These are phyloP conservation scores for Blastobotrys capitulatus DNA, from an alignment of 1,139 yeast species.

Conservation along the genomic window DNA sequence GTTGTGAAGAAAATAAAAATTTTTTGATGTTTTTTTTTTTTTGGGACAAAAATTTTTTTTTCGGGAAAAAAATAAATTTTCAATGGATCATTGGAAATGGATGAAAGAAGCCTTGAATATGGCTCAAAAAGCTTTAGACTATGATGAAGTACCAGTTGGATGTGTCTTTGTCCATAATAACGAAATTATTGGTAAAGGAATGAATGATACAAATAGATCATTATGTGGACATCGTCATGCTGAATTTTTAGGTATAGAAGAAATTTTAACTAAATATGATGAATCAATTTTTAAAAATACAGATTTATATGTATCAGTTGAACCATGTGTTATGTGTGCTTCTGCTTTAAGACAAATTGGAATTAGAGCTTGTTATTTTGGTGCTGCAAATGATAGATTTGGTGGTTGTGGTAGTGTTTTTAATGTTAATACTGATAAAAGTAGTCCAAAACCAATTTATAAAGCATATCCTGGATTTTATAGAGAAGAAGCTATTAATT, in stretches of 20 bases:
- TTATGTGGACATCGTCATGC: constrained; percentile 87
- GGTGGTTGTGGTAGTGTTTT: constrained; percentile 95
- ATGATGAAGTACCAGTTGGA: constrained; percentile 71
- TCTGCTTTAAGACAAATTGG: constrained; percentile 80
- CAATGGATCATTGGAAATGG: constrained; percentile 31
- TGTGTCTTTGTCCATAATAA: constrained; percentile 53
- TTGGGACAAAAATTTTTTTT: too few relatives aligned
- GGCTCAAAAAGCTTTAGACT: constrained; percentile 48
- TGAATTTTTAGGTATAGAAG: constrained; percentile 75
- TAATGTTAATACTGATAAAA: constrained; percentile 49
- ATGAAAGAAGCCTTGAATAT: constrained; percentile 47
- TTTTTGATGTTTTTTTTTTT: too few relatives aligned
- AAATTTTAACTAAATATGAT: constrained; percentile 37
- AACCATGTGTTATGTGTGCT: constrained; percentile 99
- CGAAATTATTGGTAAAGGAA: constrained; percentile 65
- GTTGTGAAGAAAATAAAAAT: too few relatives aligned
- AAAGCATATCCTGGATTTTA: constrained; percentile 69
- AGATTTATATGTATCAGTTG: constrained; percentile 86
- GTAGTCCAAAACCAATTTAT: constrained; percentile 42
- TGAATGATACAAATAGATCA: constrained; percentile 84
- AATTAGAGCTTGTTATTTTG: constrained; percentile 69
- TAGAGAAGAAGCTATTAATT: constrained; percentile 74
- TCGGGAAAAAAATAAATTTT: too few relatives aligned
- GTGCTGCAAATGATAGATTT: constrained; percentile 91
- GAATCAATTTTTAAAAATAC: constrained; percentile 42